Evolutionary conservation across 495 filamentous ascomycete species (phyloP).

Genomic region (Glutinoglossum americanum): DNA sequence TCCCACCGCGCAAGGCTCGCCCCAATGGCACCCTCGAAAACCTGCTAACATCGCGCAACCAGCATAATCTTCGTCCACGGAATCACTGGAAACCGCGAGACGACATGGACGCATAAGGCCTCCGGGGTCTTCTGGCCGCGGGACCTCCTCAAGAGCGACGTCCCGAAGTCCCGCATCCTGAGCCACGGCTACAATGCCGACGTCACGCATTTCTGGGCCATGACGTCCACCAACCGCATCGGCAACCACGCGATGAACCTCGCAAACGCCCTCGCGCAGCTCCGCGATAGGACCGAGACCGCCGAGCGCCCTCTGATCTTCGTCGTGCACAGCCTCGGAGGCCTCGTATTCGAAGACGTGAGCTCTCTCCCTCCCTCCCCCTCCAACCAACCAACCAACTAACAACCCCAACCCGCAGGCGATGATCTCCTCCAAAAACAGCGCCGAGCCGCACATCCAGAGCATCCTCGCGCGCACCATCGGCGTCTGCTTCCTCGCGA

Average conservation of each 20-base stretch:
- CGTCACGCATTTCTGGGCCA: conserved; percentile 30
- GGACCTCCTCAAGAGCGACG: conserved; percentile 43
- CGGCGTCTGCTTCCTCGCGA: neutral
- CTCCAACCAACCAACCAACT: no score
- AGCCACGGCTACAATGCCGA: conserved; percentile 75
- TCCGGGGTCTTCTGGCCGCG: conserved; percentile 44
- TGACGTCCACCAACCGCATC: conserved; percentile 44
- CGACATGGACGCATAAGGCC: conserved; percentile 45
- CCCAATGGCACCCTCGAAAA: neutral
- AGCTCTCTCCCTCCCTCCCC: neutral
- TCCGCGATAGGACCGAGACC: neutral
- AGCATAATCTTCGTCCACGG: conserved; percentile 40
- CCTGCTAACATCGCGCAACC: neutral
- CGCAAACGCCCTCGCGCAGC: conserved; percentile 28
- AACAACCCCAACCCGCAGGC: neutral
- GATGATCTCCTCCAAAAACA: neutral
- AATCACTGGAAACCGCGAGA: conserved; percentile 53
- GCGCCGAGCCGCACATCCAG: neutral
- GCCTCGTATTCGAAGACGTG: conserved; percentile 45
- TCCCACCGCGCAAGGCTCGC: no score
- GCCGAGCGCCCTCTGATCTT: conserved; percentile 49
- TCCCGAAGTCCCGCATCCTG: conserved; percentile 40
- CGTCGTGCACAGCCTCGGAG: conserved; percentile 65
- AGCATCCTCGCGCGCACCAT: neutral
- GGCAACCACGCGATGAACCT: conserved; percentile 70